Evolutionary conservation across 139 green algal genomes (phyloP).

Genomic region (Mesotaenium endlicherianum): DNA sequence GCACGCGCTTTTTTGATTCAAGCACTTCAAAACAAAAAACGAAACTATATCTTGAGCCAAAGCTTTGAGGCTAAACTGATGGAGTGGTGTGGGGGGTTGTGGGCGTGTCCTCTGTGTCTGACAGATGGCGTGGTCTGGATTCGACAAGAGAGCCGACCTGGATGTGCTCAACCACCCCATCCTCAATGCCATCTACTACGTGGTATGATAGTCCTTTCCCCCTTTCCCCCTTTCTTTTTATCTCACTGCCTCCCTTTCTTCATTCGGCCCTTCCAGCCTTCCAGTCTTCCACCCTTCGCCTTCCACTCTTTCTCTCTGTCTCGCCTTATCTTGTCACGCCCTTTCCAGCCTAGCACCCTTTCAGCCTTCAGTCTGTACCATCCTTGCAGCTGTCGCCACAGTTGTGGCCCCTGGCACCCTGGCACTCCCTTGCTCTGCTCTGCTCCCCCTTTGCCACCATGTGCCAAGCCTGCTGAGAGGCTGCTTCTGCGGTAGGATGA

Average conservation of each 20-base stretch:
- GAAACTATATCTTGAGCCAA: too few species aligned
- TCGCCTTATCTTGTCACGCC: too few species aligned
- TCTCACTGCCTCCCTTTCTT: background rate
- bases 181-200: slow-evolving; percentile 89
- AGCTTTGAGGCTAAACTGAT: too few species aligned
- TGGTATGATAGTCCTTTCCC: slow-evolving; percentile 9
- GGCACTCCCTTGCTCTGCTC: background rate
- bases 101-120: too few species aligned
- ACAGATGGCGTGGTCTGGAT: slow-evolving; percentile 41
- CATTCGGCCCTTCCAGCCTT: background rate
- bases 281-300: background rate
- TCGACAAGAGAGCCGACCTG: slow-evolving; percentile 53
- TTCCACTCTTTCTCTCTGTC: too few species aligned
- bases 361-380: background rate
- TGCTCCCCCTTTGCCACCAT: background rate
- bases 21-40: too few species aligned
- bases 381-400: background rate
- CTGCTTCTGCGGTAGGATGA: too few species aligned
- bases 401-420: too few species aligned
- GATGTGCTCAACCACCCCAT: slow-evolving; percentile 71
- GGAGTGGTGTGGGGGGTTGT: too few species aligned
- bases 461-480: too few species aligned
- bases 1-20: too few species aligned
- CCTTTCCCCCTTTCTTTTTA: background rate
- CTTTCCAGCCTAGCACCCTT: too few species aligned